A percentile compares a stretch with the other conserved stretches of the same genome.
These are phyloP conservation scores for Claviceps purpurea DNA, from an alignment of 2,329 filamentous ascomycete genomes.

Conservation along the genomic window DNA sequence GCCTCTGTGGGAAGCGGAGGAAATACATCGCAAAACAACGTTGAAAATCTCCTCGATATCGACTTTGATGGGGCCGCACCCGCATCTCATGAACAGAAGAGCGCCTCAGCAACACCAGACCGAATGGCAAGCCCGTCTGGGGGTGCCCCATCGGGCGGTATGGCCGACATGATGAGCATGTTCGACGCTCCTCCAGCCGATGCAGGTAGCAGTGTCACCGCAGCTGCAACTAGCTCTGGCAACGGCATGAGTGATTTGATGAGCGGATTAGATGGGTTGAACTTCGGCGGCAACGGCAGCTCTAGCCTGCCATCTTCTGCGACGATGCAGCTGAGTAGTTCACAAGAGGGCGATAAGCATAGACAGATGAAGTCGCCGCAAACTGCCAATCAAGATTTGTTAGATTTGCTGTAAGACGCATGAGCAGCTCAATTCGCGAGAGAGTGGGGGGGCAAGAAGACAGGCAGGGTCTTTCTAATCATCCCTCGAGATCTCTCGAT, in stretches of 20 bases:
- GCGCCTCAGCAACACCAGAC: slow-evolving; percentile 49
- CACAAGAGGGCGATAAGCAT: slow-evolving; percentile 12
- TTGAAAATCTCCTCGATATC: slow-evolving; percentile 91
- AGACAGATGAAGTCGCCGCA: slow-evolving; percentile 29
- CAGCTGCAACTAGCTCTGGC: slow-evolving; percentile 23
- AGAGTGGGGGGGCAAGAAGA: neutral
- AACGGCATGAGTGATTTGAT: slow-evolving; percentile 76
- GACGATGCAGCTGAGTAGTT: slow-evolving; percentile 38
- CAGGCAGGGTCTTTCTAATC: neutral
- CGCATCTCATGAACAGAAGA: slow-evolving; percentile 58
- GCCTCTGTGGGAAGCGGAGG: slow-evolving; percentile 56
- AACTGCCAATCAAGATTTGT: slow-evolving; percentile 49
- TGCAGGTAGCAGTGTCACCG: slow-evolving; percentile 23
- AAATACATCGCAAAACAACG: slow-evolving; percentile 52
- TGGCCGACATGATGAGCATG: slow-evolving; percentile 55
- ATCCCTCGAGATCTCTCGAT: slow-evolving; percentile 1
- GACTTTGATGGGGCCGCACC: slow-evolving; percentile 90
- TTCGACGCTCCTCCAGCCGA: slow-evolving; percentile 49
- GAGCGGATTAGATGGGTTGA: slow-evolving; percentile 74
- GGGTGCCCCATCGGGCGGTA: slow-evolving; percentile 29
- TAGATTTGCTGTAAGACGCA: slow-evolving; percentile 27
- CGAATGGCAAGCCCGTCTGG: slow-evolving; percentile 50
- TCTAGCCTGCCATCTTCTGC: slow-evolving; percentile 50
- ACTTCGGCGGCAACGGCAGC: slow-evolving; percentile 45
- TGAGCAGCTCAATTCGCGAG: neutral